Evolutionary conservation across 2,329 filamentous ascomycete genomes (phyloP), one percentile per base, ranked within the genome.

Genomic region (Clonostachys rhizophaga): DNA sequence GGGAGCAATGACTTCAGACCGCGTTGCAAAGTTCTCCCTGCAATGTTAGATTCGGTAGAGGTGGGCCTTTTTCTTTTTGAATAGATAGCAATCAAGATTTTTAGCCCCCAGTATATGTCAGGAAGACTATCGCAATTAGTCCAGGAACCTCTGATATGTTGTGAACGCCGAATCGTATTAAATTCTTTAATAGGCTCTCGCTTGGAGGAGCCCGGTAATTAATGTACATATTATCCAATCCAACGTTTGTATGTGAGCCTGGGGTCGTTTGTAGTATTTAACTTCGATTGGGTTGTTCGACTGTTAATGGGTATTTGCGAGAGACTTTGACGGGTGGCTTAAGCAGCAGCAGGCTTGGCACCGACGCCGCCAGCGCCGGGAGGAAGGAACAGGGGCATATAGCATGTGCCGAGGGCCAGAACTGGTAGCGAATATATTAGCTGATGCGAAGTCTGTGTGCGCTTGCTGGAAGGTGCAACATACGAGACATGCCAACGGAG

Each of bases 401-500:
- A 78, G 45, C 70, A 74, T 34, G 78, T 70, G 50, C 61, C 68
- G 43, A 86, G 71, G 37, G 81, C 75, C 76, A 85, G 78, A 50
- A 82, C 81, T 85, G 50, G n/a, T 18, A 43, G 5, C 14, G 13
- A 34, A 43, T 34, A 30, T 17, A n/a, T 17, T 20, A 48, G 47
- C 36, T 11, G 5, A 17, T 35, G n/a, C 34, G 41, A 16, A 11
- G 40, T 24, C n/a, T 20, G 41, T 12, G n/a, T 43, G 30, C 24
- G 17, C 13, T 42, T 8, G 16, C 18, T 24, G 16, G 13, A 20
- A 18, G 44, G 47, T 17, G 44, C 14, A 40, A 78, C 84, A 58
- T 74, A 90, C 87, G 60, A 17, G 88, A 83, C 87, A 95, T 94
- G 66, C 84, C 78, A 47, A 94, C 83, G 47, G 83, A 84, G 67